Conservation (phyloP, 2,329 filamentous ascomycete species). For the Fusarium illudens region DNA sequence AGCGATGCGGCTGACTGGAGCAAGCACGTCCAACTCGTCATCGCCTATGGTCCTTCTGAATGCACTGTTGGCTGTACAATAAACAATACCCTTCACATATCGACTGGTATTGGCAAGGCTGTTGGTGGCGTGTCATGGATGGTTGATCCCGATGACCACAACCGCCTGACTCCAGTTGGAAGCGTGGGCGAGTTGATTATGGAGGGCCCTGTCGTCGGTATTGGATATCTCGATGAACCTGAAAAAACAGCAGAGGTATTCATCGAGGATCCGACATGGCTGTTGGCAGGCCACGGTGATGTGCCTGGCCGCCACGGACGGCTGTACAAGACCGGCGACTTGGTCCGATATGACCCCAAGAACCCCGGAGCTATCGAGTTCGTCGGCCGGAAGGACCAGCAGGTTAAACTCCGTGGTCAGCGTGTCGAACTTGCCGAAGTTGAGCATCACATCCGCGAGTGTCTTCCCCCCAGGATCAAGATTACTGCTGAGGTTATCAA, state of each 20-base stretch:
- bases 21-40: conserved; percentile 56
- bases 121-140: conserved; percentile 58
- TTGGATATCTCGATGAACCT: conserved; percentile 66
- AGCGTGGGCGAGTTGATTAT: conserved; percentile 61
- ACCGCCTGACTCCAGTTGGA: conserved; percentile 56
- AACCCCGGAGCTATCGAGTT: not conserved
- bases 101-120: conserved; percentile 55
- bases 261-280: conserved; percentile 63
- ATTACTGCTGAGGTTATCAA: conserved; percentile 49
- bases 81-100: conserved; percentile 49
- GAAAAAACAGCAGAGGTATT: conserved; percentile 66
- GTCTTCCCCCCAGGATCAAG: conserved; percentile 49
- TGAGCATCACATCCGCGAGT: conserved; percentile 55
- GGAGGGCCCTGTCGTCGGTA: conserved; percentile 65
- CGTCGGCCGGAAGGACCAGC: conserved; percentile 65
- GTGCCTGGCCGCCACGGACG: conserved; percentile 51
- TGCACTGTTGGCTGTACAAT: conserved; percentile 39
- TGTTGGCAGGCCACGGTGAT: conserved; percentile 49
- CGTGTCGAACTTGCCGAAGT: conserved; percentile 54
- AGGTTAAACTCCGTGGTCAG: conserved; percentile 72
- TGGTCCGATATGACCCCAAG: conserved; percentile 38
- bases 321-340: conserved; percentile 68
- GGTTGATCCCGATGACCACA: conserved; percentile 56
- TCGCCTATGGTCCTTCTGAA: conserved; percentile 63
- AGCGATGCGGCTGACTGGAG: conserved; percentile 59